A percentile compares a stretch with the other conserved stretches of the same genome.
Evolutionary conservation across 768 basidiomycete species (phyloP).

Genomic region (Kwoniella sp.): DNA sequence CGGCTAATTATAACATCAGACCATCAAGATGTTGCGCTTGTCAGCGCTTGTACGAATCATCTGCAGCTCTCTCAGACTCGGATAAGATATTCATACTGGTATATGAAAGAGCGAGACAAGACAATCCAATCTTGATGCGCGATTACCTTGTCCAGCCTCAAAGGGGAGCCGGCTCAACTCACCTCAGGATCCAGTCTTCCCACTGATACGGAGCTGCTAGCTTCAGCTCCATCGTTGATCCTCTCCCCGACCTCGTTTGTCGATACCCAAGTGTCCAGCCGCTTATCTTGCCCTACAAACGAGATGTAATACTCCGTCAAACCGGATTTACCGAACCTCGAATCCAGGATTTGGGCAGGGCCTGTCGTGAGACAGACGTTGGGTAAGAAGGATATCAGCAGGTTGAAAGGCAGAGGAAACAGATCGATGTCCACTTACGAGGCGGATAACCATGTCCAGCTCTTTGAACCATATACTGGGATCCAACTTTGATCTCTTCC

Average conservation of each 20-base stretch:
- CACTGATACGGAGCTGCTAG: too few relatives aligned
- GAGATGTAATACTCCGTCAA: conserved; percentile 38
- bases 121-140: too few relatives aligned
- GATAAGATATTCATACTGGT: too few relatives aligned
- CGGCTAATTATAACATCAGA: neutral
- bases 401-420: neutral
- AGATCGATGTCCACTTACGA: conserved; percentile 24
- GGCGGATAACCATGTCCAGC: conserved; percentile 16
- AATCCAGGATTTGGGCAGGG: conserved; percentile 24
- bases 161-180: too few relatives aligned
- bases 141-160: too few relatives aligned
- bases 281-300: conserved; percentile 43
- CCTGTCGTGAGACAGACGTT: conserved; percentile 12
- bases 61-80: too few relatives aligned
- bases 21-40: too few relatives aligned
- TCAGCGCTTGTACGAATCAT: too few relatives aligned
- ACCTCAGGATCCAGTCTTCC: too few relatives aligned
- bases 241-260: neutral
- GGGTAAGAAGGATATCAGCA: too few relatives aligned
- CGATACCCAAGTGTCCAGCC: conserved; percentile 43
- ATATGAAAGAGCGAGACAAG: too few relatives aligned
- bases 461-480: neutral
- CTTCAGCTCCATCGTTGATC: neutral
- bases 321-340: conserved; percentile 21
- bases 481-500: neutral